Conservation (phyloP, 1,284 basidiomycete genomes). For the Naganishia sp. region DNA sequence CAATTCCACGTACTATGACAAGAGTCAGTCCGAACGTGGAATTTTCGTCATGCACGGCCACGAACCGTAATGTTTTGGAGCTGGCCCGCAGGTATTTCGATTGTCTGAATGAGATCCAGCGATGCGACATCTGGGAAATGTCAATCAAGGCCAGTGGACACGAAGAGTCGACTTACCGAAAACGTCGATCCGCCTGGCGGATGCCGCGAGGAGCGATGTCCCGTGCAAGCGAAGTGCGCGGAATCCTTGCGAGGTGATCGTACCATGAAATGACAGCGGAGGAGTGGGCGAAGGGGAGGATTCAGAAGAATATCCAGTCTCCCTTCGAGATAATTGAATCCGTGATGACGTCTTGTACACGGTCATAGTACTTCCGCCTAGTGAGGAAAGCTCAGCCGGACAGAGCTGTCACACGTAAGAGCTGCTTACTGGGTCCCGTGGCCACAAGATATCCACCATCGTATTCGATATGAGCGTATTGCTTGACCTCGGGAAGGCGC, state of each 20-base stretch:
- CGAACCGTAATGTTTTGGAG: slow-evolving; percentile 16
- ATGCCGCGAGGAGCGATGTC: neutral
- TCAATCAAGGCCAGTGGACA: neutral
- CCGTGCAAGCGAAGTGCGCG: slow-evolving; percentile 11
- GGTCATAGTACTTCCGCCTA: slow-evolving; percentile 3
- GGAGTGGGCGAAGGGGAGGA: neutral
- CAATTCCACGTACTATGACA: slow-evolving; percentile 48
- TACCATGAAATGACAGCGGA: neutral
- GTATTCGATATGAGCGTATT: slow-evolving; percentile 21
- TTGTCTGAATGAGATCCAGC: slow-evolving; percentile 1
- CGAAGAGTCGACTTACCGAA: slow-evolving; percentile 5
- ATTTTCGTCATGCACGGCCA: neutral
- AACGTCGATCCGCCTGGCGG: slow-evolving; percentile 5
- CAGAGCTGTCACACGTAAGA: neutral
- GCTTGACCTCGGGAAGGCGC: slow-evolving; percentile 7
- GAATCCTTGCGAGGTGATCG: slow-evolving; percentile 6
- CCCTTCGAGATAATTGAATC: neutral
- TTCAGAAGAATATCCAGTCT: neutral
- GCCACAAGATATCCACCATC: slow-evolving; percentile 16
- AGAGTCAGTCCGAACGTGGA: neutral
- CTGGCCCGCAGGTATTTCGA: slow-evolving; percentile 12
- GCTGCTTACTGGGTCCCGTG: slow-evolving; percentile 1
- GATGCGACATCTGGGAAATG: slow-evolving; percentile 1
- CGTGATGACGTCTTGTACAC: slow-evolving; percentile 3
- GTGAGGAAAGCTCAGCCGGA: too few relatives aligned